Conservation (phyloP, 2,329 filamentous ascomycete genomes). For the Dendrostoma leiphaemia region DNA sequence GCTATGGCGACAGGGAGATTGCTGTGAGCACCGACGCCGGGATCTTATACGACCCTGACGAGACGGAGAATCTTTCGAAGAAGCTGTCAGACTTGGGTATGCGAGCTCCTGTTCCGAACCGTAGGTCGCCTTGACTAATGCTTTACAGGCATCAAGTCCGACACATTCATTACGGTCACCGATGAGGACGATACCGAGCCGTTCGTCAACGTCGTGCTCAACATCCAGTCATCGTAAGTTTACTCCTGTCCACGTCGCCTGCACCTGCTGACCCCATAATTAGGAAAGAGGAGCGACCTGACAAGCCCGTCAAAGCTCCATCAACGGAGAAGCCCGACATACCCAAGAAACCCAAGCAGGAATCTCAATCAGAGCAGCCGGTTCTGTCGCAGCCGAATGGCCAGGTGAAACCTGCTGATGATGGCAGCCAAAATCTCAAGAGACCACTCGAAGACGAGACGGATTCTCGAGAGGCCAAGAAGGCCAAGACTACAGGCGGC, state of each 20-base stretch:
- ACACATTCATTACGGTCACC: conserved; percentile 78
- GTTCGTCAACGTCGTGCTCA: conserved; percentile 77
- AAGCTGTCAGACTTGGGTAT: conserved; percentile 73
- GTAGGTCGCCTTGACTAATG: background rate
- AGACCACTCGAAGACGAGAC: conserved; percentile 43
- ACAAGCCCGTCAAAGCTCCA: conserved; percentile 54
- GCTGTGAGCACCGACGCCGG: conserved; percentile 71
- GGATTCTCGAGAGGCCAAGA: conserved; percentile 37
- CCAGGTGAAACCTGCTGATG: conserved; percentile 36
- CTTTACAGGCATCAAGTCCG: conserved; percentile 61
- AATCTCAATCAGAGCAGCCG: conserved; percentile 37
- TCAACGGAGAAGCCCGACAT: conserved; percentile 45
- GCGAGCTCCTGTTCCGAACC: conserved; percentile 17
- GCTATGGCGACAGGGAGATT: conserved; percentile 76
- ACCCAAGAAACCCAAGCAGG: conserved; percentile 51
- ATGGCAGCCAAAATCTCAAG: conserved; percentile 42
- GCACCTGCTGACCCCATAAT: conserved; percentile 26
- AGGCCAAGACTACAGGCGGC: conserved; percentile 36
- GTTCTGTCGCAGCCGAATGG: conserved; percentile 39
- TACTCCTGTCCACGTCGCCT: conserved; percentile 1
- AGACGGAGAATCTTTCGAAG: conserved; percentile 81
- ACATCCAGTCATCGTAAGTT: conserved; percentile 61
- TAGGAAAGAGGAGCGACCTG: conserved; percentile 41
- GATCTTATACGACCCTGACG: conserved; percentile 85
- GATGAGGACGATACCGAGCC: conserved; percentile 75